Conservation (phyloP, 1,284 basidiomycete species). For the Marasmius fiardii region DNA sequence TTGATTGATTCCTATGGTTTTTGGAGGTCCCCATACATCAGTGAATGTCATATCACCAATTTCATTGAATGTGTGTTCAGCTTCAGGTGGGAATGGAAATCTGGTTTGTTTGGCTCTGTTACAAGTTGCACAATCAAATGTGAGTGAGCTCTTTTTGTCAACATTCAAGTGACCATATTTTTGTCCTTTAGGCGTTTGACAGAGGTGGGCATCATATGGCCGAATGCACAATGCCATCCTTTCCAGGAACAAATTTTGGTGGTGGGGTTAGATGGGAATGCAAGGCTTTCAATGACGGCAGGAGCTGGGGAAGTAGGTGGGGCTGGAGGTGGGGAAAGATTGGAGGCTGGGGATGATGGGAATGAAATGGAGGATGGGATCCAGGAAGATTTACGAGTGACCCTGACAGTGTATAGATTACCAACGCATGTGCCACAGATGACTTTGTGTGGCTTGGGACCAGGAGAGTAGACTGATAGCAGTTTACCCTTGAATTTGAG, state of each 20-base stretch:
- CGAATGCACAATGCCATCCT: conserved; percentile 20
- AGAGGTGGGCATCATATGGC: conserved; percentile 14
- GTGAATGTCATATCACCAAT: conserved; percentile 27
- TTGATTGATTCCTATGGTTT: conserved; percentile 16
- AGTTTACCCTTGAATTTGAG: not conserved
- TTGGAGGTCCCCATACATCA: conserved; percentile 28
- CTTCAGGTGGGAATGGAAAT: conserved; percentile 18
- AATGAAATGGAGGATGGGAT: not conserved
- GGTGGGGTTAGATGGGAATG: conserved; percentile 3
- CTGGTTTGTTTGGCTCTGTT: conserved; percentile 22
- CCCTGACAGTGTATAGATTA: not conserved
- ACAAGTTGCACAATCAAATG: conserved; percentile 19
- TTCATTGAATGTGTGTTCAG: conserved; percentile 9
- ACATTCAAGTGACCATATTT: conserved; percentile 14
- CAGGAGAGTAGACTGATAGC: not conserved
- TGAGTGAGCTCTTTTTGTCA: not conserved
- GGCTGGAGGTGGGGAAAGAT: not conserved
- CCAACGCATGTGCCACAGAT: not conserved
- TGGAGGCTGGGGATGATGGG: not conserved
- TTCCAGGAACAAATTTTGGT: conserved; percentile 17
- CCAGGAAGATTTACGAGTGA: not conserved
- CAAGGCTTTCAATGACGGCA: conserved; percentile 8
- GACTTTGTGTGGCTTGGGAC: too few species aligned
- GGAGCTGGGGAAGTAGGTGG: conserved; percentile 14
- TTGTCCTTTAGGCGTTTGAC: conserved; percentile 19